These are phyloP conservation scores for Coemansia sp. DNA, from an alignment of 192 early-diverging fungal species.

Conservation along the genomic window DNA sequence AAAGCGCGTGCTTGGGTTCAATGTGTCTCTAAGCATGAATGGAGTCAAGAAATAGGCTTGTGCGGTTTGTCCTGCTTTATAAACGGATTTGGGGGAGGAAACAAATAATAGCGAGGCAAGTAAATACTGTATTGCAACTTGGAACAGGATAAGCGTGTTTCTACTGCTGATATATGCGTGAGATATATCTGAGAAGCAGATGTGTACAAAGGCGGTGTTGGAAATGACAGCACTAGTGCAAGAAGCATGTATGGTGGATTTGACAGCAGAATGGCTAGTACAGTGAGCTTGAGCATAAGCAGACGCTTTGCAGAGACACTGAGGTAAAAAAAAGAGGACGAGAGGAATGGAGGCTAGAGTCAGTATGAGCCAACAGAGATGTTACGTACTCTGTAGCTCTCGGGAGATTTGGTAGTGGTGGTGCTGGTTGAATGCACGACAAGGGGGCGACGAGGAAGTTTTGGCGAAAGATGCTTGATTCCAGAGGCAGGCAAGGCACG, in stretches of 20 bases:
- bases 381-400: constrained; percentile 2
- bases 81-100: constrained; percentile 6
- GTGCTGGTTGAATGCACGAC: background rate
- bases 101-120: background rate
- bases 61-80: background rate
- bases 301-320: background rate
- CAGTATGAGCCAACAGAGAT: constrained; percentile 1
- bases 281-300: background rate
- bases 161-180: background rate
- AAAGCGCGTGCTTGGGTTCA: constrained; percentile 3
- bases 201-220: background rate
- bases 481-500: background rate
- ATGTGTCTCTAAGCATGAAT: constrained; percentile 21
- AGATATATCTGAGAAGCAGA: background rate
- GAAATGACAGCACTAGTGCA: background rate
- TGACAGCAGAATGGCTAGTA: background rate
- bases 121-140: background rate
- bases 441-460: background rate
- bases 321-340: background rate
- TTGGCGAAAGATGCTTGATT: background rate
- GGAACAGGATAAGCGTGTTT: background rate
- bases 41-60: background rate
- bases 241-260: background rate
- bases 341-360: background rate
- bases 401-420: background rate